These are phyloP conservation scores for Jamesozyma hellenica DNA, from an alignment of 805 yeast species.

Conservation along the genomic window DNA sequence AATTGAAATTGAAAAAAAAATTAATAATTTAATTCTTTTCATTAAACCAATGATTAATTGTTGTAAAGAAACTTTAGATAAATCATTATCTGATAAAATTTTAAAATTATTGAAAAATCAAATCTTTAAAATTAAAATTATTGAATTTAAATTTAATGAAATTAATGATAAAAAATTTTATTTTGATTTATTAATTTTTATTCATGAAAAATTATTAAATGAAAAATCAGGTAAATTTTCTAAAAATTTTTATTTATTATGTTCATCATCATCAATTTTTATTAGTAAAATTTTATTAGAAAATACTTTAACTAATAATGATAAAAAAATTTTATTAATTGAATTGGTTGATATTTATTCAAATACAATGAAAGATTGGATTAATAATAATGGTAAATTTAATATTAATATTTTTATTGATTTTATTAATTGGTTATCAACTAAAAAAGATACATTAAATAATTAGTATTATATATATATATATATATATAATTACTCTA, in stretches of 20 bases:
- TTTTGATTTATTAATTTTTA: conserved; percentile 21
- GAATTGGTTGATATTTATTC: conserved; percentile 48
- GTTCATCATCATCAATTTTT: conserved; percentile 42
- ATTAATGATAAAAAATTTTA: conserved; percentile 6
- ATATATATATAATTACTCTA: not conserved
- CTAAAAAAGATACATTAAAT: conserved; percentile 32
- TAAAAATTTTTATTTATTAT: conserved; percentile 42
- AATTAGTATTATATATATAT: not conserved
- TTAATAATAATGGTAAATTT: conserved; percentile 23
- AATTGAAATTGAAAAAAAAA: conserved; percentile 5
- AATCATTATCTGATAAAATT: conserved; percentile 61
- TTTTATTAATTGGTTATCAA: conserved; percentile 65
- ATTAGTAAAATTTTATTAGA: conserved; percentile 46
- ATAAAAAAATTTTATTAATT: conserved; percentile 32
- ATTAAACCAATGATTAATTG: conserved; percentile 49
- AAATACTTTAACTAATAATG: conserved; percentile 6
- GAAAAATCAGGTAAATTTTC: conserved; percentile 31
- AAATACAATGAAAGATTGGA: conserved; percentile 52
- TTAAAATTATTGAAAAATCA: conserved; percentile 57
- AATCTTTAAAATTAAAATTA: conserved; percentile 41
- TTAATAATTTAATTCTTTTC: conserved; percentile 31
- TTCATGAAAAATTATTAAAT: conserved; percentile 35
- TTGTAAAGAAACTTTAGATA: conserved; percentile 59
- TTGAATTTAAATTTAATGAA: conserved; percentile 11
- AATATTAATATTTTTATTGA: conserved; percentile 50